Conservation (phyloP, 2,329 filamentous ascomycete species). For the Didymosphaeria variabile region DNA sequence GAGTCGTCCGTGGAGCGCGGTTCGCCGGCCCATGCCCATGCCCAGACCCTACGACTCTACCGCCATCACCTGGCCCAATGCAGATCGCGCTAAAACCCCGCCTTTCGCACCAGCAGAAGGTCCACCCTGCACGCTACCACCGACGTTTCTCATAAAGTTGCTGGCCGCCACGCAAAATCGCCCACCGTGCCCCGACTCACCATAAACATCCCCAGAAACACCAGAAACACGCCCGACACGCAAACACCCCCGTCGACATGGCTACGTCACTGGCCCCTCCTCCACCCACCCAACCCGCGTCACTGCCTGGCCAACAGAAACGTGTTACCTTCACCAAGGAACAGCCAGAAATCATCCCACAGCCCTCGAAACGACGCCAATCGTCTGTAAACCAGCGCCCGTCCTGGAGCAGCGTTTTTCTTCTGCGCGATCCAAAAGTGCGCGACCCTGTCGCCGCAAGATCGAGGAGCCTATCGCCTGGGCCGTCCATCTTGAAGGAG, state of each 20-base stretch:
- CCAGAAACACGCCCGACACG: not conserved
- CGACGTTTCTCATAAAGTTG: constrained; percentile 5
- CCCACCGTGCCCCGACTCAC: not conserved
- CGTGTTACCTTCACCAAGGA: constrained; percentile 11
- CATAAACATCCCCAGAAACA: not conserved
- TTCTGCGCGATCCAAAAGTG: constrained; percentile 8
- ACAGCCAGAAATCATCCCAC: constrained; percentile 5
- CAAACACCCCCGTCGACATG: not conserved
- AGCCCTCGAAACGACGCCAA: constrained; percentile 10
- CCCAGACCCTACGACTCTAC: not conserved
- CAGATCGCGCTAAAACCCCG: constrained; percentile 14
- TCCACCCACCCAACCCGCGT: not conserved
- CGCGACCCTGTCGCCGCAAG: constrained; percentile 5
- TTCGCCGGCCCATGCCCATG: not conserved
- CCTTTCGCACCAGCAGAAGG: constrained; percentile 11
- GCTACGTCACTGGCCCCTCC: not conserved
- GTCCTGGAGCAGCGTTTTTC: constrained; percentile 14
- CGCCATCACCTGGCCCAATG: constrained; percentile 14
- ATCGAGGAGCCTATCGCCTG: constrained; percentile 12
- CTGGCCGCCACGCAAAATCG: not conserved
- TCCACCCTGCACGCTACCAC: constrained; percentile 10
- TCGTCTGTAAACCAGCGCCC: constrained; percentile 9
- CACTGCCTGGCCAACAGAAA: constrained; percentile 10
- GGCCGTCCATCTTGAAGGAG: constrained; percentile 10
- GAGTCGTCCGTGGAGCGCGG: constrained; percentile 4